Base-by-base conservation (phyloP, 768 basidiomycete species). In the Suillus paluster region DNA sequence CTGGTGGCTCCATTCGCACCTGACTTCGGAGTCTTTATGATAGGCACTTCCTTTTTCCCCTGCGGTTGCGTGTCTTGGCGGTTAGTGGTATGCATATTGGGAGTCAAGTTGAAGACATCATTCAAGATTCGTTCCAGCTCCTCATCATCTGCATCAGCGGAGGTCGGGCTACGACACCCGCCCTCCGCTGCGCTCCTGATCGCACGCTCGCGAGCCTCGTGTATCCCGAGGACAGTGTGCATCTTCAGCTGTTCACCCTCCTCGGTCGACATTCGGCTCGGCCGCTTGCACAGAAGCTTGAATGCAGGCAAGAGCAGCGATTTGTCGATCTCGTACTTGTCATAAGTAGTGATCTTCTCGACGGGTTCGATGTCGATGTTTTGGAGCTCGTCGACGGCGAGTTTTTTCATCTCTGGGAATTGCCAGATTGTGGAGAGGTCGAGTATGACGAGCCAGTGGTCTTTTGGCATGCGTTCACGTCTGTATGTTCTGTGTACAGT, bases 171-270 rank as follows among this genome's bases (percentile, higher is more conserved):
- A 17, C 58, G 66, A n/a, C 59, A 65, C 3, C 78, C 77, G 0
- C 55, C 63, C 25, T 68, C 67, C 7, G 70, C 64, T 5, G 81
- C 74, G 9, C 80, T 73, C 30, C 78, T 78, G 53, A 66, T 67
- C 2, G 67, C 69, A 19, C 72, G 73, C 62, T 90, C 89, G 1
- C 88, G 80, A 3, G 83, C 84, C 2, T 74, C 70, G 0, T 84
- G 84, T n/a, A 91, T 75, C 27, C 71, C 78, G 1, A 89, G 70
- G 0, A 84, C 77, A 0, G 85, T 86, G 44, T 86, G 83, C 68
- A 86, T 70, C 50, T 86, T 86, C 19, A 93, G 75, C 33, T 76
- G 75, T 1, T 75, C 70, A 49, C 84, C 87, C 61, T 91, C 92
- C 9, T 78, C 79, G 1, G 82, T 72, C 0, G 77, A 79, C n/a